Conservation (phyloP, 306 rosid species). For the Cicer arietinum region DNA sequence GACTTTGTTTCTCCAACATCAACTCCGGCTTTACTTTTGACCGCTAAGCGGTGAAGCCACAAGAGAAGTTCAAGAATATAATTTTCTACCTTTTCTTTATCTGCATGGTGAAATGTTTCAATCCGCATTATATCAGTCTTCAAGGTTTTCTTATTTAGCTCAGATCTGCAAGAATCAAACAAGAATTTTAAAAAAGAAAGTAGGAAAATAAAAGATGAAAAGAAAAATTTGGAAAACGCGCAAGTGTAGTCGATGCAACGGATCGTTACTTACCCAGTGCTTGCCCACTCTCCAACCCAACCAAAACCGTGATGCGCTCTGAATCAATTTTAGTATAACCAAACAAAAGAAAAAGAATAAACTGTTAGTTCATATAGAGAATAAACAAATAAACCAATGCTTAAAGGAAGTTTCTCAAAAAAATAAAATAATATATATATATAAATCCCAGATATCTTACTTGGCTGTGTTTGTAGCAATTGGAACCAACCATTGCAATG, state of each 20-base stretch:
- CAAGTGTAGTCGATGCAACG: neutral
- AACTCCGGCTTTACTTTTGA: constrained; percentile 50
- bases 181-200: constrained; percentile 9
- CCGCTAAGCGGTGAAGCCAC: constrained; percentile 81
- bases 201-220: neutral
- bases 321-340: constrained; percentile 48
- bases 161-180: constrained; percentile 59
- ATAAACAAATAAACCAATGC: constrained; percentile 13
- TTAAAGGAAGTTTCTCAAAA: constrained; percentile 5
- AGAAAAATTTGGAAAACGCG: neutral
- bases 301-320: constrained; percentile 97
- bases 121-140: constrained; percentile 66
- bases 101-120: constrained; percentile 87
- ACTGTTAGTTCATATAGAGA: constrained; percentile 40
- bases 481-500: constrained; percentile 85
- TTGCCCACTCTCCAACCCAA: constrained; percentile 98
- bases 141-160: constrained; percentile 57
- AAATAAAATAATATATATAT: no score
- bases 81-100: constrained; percentile 72
- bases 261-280: constrained; percentile 66
- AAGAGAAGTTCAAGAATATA: constrained; percentile 68
- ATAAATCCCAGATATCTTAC: constrained; percentile 54
- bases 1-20: constrained; percentile 42
- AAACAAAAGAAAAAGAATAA: constrained; percentile 44
- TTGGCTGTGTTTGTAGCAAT: constrained; percentile 86